phyloP scores from a whole-genome alignment of 129 eudicot genomes.

The Flaveria trinervia region DNA sequence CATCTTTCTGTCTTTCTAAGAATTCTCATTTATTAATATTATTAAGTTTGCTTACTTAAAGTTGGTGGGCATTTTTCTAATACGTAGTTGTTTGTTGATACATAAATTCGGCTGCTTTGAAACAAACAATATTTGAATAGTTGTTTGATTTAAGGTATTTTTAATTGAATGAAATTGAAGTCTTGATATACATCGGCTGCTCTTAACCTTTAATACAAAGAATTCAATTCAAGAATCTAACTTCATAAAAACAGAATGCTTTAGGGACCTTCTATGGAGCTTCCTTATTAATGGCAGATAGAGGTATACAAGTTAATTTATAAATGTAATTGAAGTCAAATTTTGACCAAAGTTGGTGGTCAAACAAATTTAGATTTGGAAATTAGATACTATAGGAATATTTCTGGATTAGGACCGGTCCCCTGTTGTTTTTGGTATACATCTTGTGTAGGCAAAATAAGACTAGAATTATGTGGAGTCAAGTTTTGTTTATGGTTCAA shows the following conservation, averaged over 20 bases:
- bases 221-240: background rate
- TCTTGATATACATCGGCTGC: background rate
- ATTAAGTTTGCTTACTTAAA: background rate
- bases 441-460: background rate
- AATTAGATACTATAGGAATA: background rate
- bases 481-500: background rate
- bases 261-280: slow-evolving; percentile 7
- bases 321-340: background rate
- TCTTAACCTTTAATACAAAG: background rate
- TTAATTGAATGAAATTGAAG: background rate
- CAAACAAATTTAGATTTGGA: background rate
- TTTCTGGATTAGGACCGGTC: slow-evolving; percentile 3
- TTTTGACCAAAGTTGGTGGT: slow-evolving; percentile 11
- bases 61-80: background rate
- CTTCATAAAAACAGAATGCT: background rate
- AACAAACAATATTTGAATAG: slow-evolving; percentile 15
- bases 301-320: background rate
- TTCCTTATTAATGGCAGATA: background rate
- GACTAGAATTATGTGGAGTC: background rate
- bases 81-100: background rate
- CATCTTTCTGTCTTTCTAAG: background rate
- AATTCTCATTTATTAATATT: background rate
- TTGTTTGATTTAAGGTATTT: slow-evolving; percentile 8
- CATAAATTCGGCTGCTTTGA: slow-evolving; percentile 19
- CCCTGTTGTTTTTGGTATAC: background rate